Base-by-base conservation (phyloP, 805 yeast genomes). In the Hanseniaspora occidentalis region DNA sequence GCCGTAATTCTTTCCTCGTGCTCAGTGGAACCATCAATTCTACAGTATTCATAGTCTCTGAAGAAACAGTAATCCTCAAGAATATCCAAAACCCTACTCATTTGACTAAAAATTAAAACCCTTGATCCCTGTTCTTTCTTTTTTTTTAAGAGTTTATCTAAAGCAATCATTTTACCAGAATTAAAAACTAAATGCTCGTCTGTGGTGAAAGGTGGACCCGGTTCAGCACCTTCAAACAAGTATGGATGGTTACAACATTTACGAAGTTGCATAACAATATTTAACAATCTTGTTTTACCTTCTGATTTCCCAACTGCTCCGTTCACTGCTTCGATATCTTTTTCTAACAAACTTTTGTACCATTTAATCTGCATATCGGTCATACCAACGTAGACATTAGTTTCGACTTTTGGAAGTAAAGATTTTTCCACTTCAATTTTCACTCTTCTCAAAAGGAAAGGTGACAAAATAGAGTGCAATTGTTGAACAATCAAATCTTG, bases 241-340 rank as follows among this genome's bases (percentile, higher is more conserved):
- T 92, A 89, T 0, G 97, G 97, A 61, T 92, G 98, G 57, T 92
- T 89, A 58, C 97, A 89, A 59, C 97, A 89, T 59, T 89, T 89
- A 53, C 97, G 71, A 47, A 89, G 67, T 61, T 89, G 97, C 97
- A 89, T 89, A 11, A 89, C 97, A 51, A 89, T 89, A 55, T 89
- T 89, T 43, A 89, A 68, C 46, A 92, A 65, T 42, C 97, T 70
- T 1, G 96, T 86, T 54, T 89, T 89, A 6, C 89, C 86, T 57
- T 89, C 97, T 43, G 94, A 70, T 59, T 85, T 86, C 2, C 95
- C 95, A n/a, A 82, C 80, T 3, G 80, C 94, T 31, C 97, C 97
- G 60, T 89, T 89, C 6, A 89, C 96, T 0, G 96, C 96, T 57
- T 84, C 95, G 40, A 89, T 84, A 53, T 89, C 96, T 53, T 86